Evolutionary conservation across 352 stramenopile species (phyloP).

Genomic region (Salisapilia sapeloensis): DNA sequence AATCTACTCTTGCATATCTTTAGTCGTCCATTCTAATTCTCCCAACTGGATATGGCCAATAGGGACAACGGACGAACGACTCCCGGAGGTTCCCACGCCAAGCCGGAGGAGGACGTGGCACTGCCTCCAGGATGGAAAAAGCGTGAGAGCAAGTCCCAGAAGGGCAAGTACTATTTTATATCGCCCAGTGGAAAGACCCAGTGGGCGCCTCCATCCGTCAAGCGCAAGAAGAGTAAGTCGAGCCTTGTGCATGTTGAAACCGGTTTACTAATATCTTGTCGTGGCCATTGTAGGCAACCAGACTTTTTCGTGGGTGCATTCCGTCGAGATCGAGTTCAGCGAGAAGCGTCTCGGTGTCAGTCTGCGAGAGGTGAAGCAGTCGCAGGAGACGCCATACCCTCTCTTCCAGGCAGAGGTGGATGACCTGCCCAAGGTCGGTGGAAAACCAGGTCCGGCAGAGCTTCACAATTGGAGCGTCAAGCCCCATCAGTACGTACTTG

Average conservation of each 20-base stretch:
- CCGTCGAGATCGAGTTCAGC: conserved; percentile 78
- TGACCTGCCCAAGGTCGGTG: conserved; percentile 73
- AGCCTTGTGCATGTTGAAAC: too few relatives aligned
- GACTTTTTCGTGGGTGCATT: conserved; percentile 31
- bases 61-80: too few relatives aligned
- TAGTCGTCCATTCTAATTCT: too few relatives aligned
- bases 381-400: conserved; percentile 60
- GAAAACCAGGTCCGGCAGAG: conserved; percentile 66
- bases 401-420: conserved; percentile 82
- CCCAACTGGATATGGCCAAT: too few relatives aligned
- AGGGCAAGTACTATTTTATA: conserved; percentile 77
- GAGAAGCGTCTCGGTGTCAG: conserved; percentile 68
- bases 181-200: conserved; percentile 66
- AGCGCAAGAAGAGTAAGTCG: conserved; percentile 9
- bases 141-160: conserved; percentile 78
- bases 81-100: too few relatives aligned
- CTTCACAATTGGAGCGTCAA: conserved; percentile 84
- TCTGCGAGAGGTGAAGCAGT: conserved; percentile 53
- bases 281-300: not conserved
- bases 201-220: conserved; percentile 38
- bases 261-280: too few relatives aligned
- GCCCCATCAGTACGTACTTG: conserved; percentile 25
- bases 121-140: conserved; percentile 59
- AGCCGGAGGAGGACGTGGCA: conserved; percentile 14
- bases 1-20: too few relatives aligned